These are phyloP conservation scores for Uromyces viciae-fabae DNA, from an alignment of 1,284 basidiomycete species.

Conservation along the genomic window DNA sequence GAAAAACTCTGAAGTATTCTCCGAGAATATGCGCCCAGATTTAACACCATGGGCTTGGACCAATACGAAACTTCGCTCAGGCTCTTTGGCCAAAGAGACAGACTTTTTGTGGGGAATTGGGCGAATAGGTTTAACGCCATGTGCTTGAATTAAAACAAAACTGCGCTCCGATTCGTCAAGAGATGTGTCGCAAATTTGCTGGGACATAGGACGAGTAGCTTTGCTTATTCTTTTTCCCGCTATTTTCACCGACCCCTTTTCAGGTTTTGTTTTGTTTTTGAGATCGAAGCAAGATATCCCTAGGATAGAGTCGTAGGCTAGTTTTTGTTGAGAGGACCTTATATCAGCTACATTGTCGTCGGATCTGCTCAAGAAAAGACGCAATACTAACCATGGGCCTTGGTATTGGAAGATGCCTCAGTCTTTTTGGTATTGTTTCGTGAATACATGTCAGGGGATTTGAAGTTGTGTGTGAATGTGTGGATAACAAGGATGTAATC, in stretches of 20 bases:
- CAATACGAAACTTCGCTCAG: no score
- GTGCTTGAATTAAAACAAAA: background rate
- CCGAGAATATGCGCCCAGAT: background rate
- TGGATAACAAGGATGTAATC: no score
- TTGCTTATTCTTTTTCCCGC: background rate
- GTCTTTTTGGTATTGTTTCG: no score
- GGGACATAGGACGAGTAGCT: no score
- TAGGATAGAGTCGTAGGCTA: conserved; percentile 1
- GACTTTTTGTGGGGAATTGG: background rate
- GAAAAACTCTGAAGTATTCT: background rate
- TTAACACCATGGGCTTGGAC: no score
- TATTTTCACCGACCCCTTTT: background rate
- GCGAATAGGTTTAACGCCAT: background rate
- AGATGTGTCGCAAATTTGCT: background rate
- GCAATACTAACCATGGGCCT: no score
- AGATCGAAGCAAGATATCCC: conserved; percentile 1
- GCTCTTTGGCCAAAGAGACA: background rate
- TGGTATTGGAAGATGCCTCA: no score
- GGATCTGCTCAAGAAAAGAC: no score
- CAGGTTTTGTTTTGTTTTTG: background rate
- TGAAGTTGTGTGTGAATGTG: no score
- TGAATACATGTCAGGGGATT: no score
- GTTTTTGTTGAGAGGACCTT: background rate
- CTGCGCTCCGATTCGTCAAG: background rate
- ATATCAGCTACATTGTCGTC: no score